Base-by-base conservation (phyloP, 192 early-diverging fungal genomes). In the Coemansia furcata region DNA sequence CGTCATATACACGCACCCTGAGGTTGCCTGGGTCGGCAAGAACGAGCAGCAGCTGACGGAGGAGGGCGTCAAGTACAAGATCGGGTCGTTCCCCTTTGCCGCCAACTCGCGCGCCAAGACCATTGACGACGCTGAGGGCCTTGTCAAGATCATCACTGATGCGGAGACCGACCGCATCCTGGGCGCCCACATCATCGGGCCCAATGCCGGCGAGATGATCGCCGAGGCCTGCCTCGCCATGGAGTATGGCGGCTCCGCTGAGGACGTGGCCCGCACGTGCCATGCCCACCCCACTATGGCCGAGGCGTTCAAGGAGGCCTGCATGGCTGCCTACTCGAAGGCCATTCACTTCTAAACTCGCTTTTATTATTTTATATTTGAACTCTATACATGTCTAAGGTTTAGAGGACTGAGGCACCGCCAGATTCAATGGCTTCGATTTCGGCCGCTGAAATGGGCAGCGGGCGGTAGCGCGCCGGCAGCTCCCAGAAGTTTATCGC, bases 181-280 rank as follows among this genome's bases (percentile, higher is more conserved):
- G 21, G 96, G 97, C 71, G 93, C 95, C 50, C 97, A 99, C 87
- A 98, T 99, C 76, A 97, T 99, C 61, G 96, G 96, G 47, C 93
- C 95, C 60, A 95, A 94, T 82, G 97, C 97, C 65, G 97, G 97
- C 76, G 97, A 99, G 83, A 95, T 99, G 95, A 97, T 99, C 78
- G 94, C 93, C 65, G 97, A 99, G 86, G 95, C 93, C 63, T 94
- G 92, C 54, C 84, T 99, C 47, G 97, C 95, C 61, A 91, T 99
- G 86, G 97, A 99, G 82, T 99, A 99, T 78, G 95, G 95, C 68
- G 97, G 95, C n/a, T 95, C 93, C 49, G 89, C 90, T 62, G 97
- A 99, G 85, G 97, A 99, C 80, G 90, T 99, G 84, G 97, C 94
- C 26, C 91, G 97, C 67, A 98, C 95, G 42, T 95, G 92, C 85